These are phyloP conservation scores for Linum tenue DNA, from an alignment of 345 rosid species.

Conservation along the genomic window DNA sequence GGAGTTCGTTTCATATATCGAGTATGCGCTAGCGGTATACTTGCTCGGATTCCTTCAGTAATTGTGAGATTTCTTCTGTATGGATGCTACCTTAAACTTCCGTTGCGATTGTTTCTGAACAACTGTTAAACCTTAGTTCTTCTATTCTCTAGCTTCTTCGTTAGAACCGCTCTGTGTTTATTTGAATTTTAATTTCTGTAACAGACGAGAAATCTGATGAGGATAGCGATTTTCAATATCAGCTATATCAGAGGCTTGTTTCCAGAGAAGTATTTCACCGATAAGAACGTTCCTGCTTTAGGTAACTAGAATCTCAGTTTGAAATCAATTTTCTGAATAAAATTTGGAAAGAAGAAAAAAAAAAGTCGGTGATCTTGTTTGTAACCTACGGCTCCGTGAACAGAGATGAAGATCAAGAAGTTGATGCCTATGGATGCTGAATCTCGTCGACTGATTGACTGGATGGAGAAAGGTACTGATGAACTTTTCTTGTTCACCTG, in stretches of 20 bases:
- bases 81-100: background rate
- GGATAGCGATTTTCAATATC: constrained; percentile 90
- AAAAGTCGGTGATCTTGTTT: background rate
- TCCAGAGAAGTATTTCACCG: constrained; percentile 91
- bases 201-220: constrained; percentile 86
- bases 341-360: background rate
- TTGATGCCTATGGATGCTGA: constrained; percentile 93
- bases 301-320: constrained; percentile 31
- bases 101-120: background rate
- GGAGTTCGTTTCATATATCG: no score
- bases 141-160: background rate
- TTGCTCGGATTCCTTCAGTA: no score
- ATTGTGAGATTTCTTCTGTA: no score
- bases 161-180: background rate
- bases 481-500: background rate
- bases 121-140: background rate
- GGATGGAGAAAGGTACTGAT: constrained; percentile 91
- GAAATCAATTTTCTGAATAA: background rate
- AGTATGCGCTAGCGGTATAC: no score
- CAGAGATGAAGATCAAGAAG: constrained; percentile 97
- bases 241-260: constrained; percentile 95
- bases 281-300: constrained; percentile 90
- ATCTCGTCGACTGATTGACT: constrained; percentile 88
- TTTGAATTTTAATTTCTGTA: constrained; percentile 1
- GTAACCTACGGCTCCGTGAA: constrained; percentile 4